These are phyloP conservation scores for Yarrowia sp. DNA, from an alignment of 805 yeast genomes.

Conservation along the genomic window DNA sequence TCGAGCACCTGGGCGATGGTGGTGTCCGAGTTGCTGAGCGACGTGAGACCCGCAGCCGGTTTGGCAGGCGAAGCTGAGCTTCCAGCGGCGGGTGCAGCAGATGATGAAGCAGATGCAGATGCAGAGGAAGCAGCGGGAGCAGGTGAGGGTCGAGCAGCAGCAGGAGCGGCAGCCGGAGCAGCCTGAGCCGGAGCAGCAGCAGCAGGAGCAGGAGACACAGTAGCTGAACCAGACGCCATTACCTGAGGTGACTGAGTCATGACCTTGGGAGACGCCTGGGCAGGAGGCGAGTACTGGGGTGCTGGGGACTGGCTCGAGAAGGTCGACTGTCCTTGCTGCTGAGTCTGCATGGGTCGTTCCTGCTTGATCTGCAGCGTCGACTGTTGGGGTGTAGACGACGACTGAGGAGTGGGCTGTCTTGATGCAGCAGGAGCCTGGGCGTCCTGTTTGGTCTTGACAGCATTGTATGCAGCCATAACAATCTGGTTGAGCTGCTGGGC, in stretches of 20 bases:
- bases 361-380: conserved; percentile 17
- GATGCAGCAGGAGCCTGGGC: neutral
- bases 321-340: conserved; percentile 28
- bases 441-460: conserved; percentile 27
- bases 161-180: neutral
- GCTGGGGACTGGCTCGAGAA: conserved; percentile 4
- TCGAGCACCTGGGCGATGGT: conserved; percentile 40
- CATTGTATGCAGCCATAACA: conserved; percentile 31
- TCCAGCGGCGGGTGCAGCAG: conserved; percentile 1
- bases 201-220: neutral
- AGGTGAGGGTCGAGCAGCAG: neutral
- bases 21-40: conserved; percentile 25
- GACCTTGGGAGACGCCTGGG: neutral
- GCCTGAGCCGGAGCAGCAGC: neutral
- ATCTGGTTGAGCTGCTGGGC: conserved; percentile 34
- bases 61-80: conserved; percentile 8
- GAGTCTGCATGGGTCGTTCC: conserved; percentile 14
- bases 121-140: neutral
- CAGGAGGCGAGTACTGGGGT: conserved; percentile 14
- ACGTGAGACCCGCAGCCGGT: neutral
- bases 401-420: neutral
- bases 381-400: neutral
- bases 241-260: conserved; percentile 12
- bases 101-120: conserved; percentile 2
- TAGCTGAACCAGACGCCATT: neutral